Evolutionary conservation across 139 green algal species (phyloP).

Genomic region (Closterium sp.): DNA sequence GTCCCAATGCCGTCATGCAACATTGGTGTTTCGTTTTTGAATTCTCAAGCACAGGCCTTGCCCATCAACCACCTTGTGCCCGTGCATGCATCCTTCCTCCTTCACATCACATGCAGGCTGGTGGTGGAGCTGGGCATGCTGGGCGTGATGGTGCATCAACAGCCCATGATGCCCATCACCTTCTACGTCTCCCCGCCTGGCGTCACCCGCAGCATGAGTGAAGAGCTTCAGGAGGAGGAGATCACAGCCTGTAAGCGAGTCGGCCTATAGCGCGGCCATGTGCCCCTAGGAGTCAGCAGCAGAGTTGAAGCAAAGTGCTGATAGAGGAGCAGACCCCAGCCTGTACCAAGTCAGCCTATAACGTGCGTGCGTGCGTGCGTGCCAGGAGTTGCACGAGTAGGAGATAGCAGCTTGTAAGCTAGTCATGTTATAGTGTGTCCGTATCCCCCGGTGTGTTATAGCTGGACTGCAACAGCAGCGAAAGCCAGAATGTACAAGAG

Average conservation of each 20-base stretch:
- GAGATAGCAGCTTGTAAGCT: no score
- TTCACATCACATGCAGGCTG: background rate
- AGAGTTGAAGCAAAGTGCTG: background rate
- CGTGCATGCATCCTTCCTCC: background rate
- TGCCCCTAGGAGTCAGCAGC: background rate
- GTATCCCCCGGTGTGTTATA: no score
- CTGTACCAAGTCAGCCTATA: no score
- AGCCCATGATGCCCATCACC: background rate
- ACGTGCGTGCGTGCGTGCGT: no score
- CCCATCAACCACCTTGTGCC: background rate
- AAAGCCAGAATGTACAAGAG: no score
- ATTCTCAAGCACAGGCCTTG: background rate
- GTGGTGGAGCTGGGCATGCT: background rate
- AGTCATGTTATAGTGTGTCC: no score
- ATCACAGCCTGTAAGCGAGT: background rate
- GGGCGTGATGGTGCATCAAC: background rate
- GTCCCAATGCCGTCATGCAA: no score
- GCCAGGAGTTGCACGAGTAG: no score
- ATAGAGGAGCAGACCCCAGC: background rate
- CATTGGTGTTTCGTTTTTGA: no score
- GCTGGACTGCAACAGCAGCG: no score
- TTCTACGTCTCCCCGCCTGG: background rate
- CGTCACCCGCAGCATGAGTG: background rate
- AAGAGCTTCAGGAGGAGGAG: background rate
- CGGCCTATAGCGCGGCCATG: background rate